phyloP scores from a whole-genome alignment of 768 basidiomycete species.

The Russula olivacea region DNA sequence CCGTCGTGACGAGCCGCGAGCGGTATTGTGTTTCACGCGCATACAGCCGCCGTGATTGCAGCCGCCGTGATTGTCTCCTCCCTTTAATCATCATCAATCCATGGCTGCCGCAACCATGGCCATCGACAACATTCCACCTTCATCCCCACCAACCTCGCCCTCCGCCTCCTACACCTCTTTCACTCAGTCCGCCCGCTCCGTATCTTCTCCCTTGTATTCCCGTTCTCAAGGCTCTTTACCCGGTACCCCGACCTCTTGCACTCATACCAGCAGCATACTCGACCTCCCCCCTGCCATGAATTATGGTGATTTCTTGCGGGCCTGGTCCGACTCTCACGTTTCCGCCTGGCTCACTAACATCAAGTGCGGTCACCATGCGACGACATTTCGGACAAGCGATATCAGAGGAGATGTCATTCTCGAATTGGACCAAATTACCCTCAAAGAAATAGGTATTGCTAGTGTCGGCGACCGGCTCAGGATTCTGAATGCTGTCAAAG shows the following conservation, averaged over 20 bases:
- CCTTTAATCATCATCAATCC: not conserved
- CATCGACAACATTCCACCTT: slow-evolving; percentile 35
- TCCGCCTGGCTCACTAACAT: slow-evolving; percentile 74
- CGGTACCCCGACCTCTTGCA: slow-evolving; percentile 36
- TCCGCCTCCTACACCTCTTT: slow-evolving; percentile 35
- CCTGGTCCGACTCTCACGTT: slow-evolving; percentile 71
- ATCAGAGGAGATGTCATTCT: slow-evolving; percentile 88
- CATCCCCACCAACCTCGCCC: slow-evolving; percentile 35
- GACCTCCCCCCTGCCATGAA: slow-evolving; percentile 56
- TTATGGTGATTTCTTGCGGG: slow-evolving; percentile 56
- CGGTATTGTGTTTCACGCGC: not conserved
- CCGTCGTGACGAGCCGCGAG: not conserved
- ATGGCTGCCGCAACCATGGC: slow-evolving; percentile 29
- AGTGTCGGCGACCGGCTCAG: slow-evolving; percentile 91
- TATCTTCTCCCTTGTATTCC: slow-evolving; percentile 35
- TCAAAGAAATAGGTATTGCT: slow-evolving; percentile 86
- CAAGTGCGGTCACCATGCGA: slow-evolving; percentile 62
- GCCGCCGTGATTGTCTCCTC: not conserved
- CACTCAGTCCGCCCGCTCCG: slow-evolving; percentile 31
- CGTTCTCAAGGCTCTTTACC: slow-evolving; percentile 42
- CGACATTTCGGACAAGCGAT: slow-evolving; percentile 76
- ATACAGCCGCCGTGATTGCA: not conserved
- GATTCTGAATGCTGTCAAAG: slow-evolving; percentile 80
- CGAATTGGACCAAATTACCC: slow-evolving; percentile 79
- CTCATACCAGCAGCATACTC: slow-evolving; percentile 31